Evolutionary conservation across 2,329 filamentous ascomycete species (phyloP).

Genomic region (Pseudogymnoascus sp.): DNA sequence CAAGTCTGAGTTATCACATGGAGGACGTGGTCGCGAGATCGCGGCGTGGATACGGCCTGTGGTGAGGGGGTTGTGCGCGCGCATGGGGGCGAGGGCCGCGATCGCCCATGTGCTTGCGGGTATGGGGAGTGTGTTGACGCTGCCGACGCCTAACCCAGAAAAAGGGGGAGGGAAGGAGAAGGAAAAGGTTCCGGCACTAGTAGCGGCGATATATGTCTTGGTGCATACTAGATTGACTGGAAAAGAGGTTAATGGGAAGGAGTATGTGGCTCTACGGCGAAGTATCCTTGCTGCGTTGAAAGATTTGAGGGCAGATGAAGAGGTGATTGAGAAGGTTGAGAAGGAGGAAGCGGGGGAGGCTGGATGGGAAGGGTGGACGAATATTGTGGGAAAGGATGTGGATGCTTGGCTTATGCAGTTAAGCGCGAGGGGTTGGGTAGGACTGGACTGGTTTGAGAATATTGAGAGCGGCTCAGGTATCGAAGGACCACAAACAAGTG

Average conservation of each 20-base stretch:
- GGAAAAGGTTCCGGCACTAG: conserved; percentile 42
- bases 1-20: conserved; percentile 14
- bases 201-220: conserved; percentile 54
- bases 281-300: conserved; percentile 38
- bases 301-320: conserved; percentile 31
- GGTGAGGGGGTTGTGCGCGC: conserved; percentile 56
- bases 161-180: conserved; percentile 31
- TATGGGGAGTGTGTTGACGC: conserved; percentile 43
- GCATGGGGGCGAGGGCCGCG: conserved; percentile 51
- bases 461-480: conserved; percentile 32
- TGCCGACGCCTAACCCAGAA: conserved; percentile 18
- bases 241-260: conserved; percentile 28
- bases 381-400: conserved; percentile 44
- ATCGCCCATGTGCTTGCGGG: conserved; percentile 69
- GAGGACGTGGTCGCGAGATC: conserved; percentile 25
- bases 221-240: conserved; percentile 43
- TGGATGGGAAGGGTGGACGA: conserved; percentile 46
- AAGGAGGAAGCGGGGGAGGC: conserved; percentile 37
- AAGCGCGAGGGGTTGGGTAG: conserved; percentile 38
- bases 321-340: conserved; percentile 34
- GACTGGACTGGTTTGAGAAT: conserved; percentile 51
- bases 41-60: conserved; percentile 63
- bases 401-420: conserved; percentile 54
- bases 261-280: conserved; percentile 40
- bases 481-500: neutral